These are phyloP conservation scores for Cladosporium cucumerinum DNA, from an alignment of 2,329 filamentous ascomycete species.

Conservation along the genomic window DNA sequence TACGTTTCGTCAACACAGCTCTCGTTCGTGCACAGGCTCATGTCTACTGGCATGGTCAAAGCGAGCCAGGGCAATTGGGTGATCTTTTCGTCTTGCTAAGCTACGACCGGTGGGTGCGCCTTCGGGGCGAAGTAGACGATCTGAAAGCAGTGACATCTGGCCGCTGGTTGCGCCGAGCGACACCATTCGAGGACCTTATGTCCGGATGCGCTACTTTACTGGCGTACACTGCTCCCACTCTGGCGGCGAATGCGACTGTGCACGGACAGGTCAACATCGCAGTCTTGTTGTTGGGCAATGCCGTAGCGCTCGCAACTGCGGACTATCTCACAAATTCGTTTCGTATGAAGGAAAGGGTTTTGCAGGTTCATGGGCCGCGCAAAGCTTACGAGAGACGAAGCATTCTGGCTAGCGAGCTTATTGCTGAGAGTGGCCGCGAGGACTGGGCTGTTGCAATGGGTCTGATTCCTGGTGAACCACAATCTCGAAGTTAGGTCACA, in stretches of 20 bases:
- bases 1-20: slow-evolving; percentile 55
- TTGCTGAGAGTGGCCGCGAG: slow-evolving; percentile 34
- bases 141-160: slow-evolving; percentile 59
- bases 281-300: slow-evolving; percentile 51
- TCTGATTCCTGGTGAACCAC: slow-evolving; percentile 27
- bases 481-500: background rate
- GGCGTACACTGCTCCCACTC: slow-evolving; percentile 56
- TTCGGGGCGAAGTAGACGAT: slow-evolving; percentile 55
- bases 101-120: slow-evolving; percentile 49
- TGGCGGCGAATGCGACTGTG: slow-evolving; percentile 56
- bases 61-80: slow-evolving; percentile 37
- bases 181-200: slow-evolving; percentile 50
- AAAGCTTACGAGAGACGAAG: slow-evolving; percentile 34
- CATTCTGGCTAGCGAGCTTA: slow-evolving; percentile 39
- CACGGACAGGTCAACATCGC: slow-evolving; percentile 53
- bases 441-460: slow-evolving; percentile 41
- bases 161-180: slow-evolving; percentile 54
- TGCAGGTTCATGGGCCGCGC: slow-evolving; percentile 28
- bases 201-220: slow-evolving; percentile 52
- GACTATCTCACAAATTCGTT: slow-evolving; percentile 51
- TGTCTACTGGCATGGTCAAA: slow-evolving; percentile 36
- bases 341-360: slow-evolving; percentile 49
- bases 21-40: slow-evolving; percentile 52
- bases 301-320: slow-evolving; percentile 52
- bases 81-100: slow-evolving; percentile 55